Evolutionary conservation across 2,329 filamentous ascomycete species (phyloP).

Genomic region (Furcasterigmium sp.): DNA sequence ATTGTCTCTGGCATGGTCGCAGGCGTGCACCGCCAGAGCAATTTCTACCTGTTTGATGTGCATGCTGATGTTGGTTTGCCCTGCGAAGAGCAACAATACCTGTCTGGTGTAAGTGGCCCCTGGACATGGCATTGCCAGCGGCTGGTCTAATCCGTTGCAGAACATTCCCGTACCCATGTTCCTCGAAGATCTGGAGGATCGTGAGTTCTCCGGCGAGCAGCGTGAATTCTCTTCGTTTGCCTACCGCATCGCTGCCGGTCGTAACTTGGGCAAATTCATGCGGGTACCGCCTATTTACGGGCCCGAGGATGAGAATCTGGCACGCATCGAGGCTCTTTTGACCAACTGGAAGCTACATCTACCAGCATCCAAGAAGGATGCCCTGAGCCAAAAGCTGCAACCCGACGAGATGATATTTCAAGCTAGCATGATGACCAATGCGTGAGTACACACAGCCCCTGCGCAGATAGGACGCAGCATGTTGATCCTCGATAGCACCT

Average conservation of each 20-base stretch:
- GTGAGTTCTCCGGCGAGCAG: constrained; percentile 66
- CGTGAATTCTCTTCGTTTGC: constrained; percentile 76
- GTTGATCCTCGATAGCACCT: constrained; percentile 33
- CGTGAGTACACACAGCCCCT: constrained; percentile 29
- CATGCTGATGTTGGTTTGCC: constrained; percentile 66
- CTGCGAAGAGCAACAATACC: constrained; percentile 75
- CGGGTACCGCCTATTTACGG: constrained; percentile 45
- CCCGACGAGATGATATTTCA: constrained; percentile 91
- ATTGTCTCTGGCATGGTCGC: constrained; percentile 82
- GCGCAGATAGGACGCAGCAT: neutral
- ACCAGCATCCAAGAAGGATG: constrained; percentile 64
- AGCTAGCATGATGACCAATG: constrained; percentile 71
- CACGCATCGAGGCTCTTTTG: constrained; percentile 45
- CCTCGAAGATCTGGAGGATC: constrained; percentile 70
- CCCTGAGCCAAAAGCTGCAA: constrained; percentile 63
- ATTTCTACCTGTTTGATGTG: constrained; percentile 64
- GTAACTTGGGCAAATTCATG: constrained; percentile 75
- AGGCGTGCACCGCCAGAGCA: constrained; percentile 68
- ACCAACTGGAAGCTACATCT: constrained; percentile 78
- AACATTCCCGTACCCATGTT: constrained; percentile 54
- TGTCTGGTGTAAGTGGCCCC: constrained; percentile 43
- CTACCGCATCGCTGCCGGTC: constrained; percentile 76
- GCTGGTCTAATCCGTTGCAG: constrained; percentile 27
- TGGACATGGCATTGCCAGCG: neutral
- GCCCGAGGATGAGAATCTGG: constrained; percentile 47